Conservation (phyloP, 352 stramenopile species). For the Pythium dissimile region DNA sequence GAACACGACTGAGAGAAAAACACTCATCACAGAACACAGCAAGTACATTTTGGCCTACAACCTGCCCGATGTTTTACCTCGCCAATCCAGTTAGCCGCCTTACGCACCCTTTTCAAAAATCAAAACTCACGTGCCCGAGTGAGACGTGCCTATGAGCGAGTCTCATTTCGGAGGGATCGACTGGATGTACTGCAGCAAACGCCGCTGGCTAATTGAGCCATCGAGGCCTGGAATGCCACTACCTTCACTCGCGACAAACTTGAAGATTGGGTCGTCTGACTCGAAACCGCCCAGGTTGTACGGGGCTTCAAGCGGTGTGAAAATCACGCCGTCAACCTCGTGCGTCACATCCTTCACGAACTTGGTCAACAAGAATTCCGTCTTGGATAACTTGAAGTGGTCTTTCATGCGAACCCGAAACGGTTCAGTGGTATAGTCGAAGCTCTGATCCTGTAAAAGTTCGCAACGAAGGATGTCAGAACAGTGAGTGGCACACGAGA, state of each 20-base stretch:
- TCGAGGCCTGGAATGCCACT: slow-evolving; percentile 78
- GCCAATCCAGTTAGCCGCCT: slow-evolving; percentile 20
- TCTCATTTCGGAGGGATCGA: slow-evolving; percentile 51
- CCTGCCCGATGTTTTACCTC: slow-evolving; percentile 1
- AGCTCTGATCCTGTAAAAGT: slow-evolving; percentile 52
- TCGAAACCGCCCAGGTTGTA: slow-evolving; percentile 87
- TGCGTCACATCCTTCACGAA: slow-evolving; percentile 86
- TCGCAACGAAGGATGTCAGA: neutral
- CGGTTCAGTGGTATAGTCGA: slow-evolving; percentile 75
- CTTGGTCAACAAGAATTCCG: slow-evolving; percentile 81
- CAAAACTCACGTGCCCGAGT: slow-evolving; percentile 1
- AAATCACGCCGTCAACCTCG: slow-evolving; percentile 85
- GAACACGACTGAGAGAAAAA: neutral
- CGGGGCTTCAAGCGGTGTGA: slow-evolving; percentile 75
- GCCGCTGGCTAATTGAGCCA: slow-evolving; percentile 74
- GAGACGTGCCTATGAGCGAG: neutral
- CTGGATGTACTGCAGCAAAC: slow-evolving; percentile 77
- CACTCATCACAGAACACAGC: slow-evolving; percentile 13
- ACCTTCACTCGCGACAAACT: slow-evolving; percentile 86
- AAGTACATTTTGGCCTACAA: slow-evolving; percentile 17
- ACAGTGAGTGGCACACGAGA: neutral
- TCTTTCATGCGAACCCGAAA: slow-evolving; percentile 90
- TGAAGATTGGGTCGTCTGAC: slow-evolving; percentile 82
- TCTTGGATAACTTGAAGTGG: slow-evolving; percentile 84
- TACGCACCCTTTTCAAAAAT: neutral